Conservation (phyloP, 768 basidiomycete species). For the Russula sp. region DNA sequence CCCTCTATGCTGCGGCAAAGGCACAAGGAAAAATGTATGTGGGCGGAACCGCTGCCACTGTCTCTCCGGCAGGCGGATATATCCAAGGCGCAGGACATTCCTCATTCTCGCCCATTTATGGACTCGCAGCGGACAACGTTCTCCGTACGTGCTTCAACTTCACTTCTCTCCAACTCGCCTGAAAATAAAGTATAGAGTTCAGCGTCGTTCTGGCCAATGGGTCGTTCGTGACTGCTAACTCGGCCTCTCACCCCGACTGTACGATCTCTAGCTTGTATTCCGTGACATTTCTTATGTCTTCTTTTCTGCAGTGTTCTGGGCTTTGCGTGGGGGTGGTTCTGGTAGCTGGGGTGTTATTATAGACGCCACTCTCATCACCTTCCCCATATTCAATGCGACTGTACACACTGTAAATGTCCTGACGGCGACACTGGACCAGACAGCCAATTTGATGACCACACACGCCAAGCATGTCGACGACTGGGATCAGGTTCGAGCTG, state of each 20-base stretch:
- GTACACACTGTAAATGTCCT: slow-evolving; percentile 34
- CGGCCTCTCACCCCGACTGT: slow-evolving; percentile 16
- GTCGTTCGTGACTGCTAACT: slow-evolving; percentile 6
- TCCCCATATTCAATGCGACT: slow-evolving; percentile 38
- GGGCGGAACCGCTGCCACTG: slow-evolving; percentile 32
- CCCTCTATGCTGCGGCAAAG: slow-evolving; percentile 29
- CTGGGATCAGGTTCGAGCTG: slow-evolving; percentile 11
- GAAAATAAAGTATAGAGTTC: slow-evolving; percentile 3
- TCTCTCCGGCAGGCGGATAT: slow-evolving; percentile 32
- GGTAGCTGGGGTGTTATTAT: slow-evolving; percentile 43
- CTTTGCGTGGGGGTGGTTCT: slow-evolving; percentile 28
- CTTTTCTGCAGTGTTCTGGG: slow-evolving; percentile 29
- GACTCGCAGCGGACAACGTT: slow-evolving; percentile 33
- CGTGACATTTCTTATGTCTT: not conserved
- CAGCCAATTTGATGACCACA: slow-evolving; percentile 39
- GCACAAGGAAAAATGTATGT: slow-evolving; percentile 30
- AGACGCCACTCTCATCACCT: slow-evolving; percentile 39
- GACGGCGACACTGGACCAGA: slow-evolving; percentile 38
- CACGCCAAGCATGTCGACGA: slow-evolving; percentile 24
- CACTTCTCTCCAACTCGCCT: not conserved
- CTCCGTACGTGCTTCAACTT: slow-evolving; percentile 25
- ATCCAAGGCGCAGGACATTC: slow-evolving; percentile 34
- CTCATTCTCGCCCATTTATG: slow-evolving; percentile 30
- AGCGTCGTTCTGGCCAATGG: slow-evolving; percentile 19
- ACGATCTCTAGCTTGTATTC: not conserved